Evolutionary conservation across 768 basidiomycete genomes (phyloP), one percentile per base, ranked within the genome.

Genomic region (Xerocomellus intermedius): DNA sequence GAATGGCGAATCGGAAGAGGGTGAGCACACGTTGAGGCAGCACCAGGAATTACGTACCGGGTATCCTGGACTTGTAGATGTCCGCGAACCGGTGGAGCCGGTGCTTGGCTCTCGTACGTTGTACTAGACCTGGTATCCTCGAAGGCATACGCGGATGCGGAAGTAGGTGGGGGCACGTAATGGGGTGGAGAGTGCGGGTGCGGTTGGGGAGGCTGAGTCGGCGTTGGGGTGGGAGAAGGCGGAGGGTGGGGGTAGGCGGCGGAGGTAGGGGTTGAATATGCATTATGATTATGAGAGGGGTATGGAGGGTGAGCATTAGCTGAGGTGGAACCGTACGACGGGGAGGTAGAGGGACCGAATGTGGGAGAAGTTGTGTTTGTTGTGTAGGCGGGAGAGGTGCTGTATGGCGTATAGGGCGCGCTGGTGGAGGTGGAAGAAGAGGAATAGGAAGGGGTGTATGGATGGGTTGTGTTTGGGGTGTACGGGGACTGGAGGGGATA

Each of bases 171-270:
- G 8, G 63, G 50, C 1, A 58, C 65, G 39, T 67, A 69, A 42
- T 71, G 58, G 22, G 60, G 24, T 3, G 63, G 32, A 0, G 69
- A 42, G 53, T 68, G 64, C 0, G 52, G 7, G n/a, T 61, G 62
- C 6, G 49, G 46, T 16, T 68, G 67, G 2, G 57, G 43, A 14
- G 58, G 56, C 44, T 68, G 68, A 16, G 69, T 70, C 49, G 68
- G 67, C 16, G 67, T 69, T 47, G 67, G 67, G 7, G 67, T 68
- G 45, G 67, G 67, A 1, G 67, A 69, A n/a, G 66, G 63, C 6
- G 68, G 66, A 1, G 64, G 68, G 10, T 56, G 62, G 21, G 65
- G 66, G 53, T 55, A 68, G 14, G 66, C 68, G 35, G 68, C 68
- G 35, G 68, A 68, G 16, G 68, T 66, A 30, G 66, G 66, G 8